Conservation (phyloP, 1,139 yeast genomes). For the Blastobotrys niveus region DNA sequence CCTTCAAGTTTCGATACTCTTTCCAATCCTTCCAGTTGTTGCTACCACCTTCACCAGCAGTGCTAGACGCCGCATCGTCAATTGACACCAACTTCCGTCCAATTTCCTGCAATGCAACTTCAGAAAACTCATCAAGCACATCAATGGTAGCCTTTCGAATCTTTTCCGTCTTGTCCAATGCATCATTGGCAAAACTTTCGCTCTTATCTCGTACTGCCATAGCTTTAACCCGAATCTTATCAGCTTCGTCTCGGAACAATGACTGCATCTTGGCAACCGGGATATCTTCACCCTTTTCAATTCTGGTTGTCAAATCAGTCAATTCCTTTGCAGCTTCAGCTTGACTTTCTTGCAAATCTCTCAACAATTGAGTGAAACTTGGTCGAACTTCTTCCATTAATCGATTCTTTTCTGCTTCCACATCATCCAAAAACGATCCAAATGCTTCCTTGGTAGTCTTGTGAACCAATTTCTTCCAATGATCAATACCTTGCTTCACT, state of each 20-base stretch:
- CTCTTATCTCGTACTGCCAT: constrained; percentile 31
- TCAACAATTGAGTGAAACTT: constrained; percentile 26
- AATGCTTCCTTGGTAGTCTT: constrained; percentile 31
- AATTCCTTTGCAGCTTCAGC: constrained; percentile 21
- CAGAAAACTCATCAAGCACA: constrained; percentile 39
- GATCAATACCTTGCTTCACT: constrained; percentile 16
- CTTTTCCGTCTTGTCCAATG: constrained; percentile 33
- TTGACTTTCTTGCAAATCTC: constrained; percentile 22
- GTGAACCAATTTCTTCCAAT: constrained; percentile 30
- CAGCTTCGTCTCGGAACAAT: constrained; percentile 28
- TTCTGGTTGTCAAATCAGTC: constrained; percentile 18
- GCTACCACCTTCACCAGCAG: constrained; percentile 33
- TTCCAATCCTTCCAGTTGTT: constrained; percentile 62
- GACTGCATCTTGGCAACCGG: constrained; percentile 25
- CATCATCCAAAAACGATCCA: constrained; percentile 31
- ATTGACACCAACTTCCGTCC: constrained; percentile 31
- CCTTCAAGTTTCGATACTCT: constrained; percentile 54
- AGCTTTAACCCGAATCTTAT: constrained; percentile 29
- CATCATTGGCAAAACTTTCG: constrained; percentile 30
- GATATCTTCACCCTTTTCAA: constrained; percentile 19
- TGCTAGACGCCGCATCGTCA: constrained; percentile 17
- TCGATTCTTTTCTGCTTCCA: constrained; percentile 28
- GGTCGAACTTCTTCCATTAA: constrained; percentile 24
- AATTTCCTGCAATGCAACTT: constrained; percentile 34
- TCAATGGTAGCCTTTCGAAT: constrained; percentile 34